These are phyloP conservation scores for Exophiala oligosperma DNA, from an alignment of 2,329 filamentous ascomycete genomes.

Conservation along the genomic window DNA sequence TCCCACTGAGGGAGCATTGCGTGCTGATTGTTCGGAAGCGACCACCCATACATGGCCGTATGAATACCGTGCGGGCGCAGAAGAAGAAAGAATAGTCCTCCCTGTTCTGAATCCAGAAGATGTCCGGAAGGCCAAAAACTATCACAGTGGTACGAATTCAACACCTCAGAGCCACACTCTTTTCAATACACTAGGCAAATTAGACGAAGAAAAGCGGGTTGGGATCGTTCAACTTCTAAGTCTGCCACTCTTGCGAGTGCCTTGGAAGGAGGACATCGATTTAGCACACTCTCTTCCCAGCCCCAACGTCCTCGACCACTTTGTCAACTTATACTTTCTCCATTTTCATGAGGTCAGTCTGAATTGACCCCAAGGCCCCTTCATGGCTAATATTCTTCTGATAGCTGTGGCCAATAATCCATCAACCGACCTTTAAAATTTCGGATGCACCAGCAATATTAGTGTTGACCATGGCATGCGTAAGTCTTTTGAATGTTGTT, in stretches of 20 bases:
- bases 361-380: not conserved
- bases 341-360: conserved; percentile 8
- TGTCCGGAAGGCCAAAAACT: too few species aligned
- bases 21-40: too few species aligned
- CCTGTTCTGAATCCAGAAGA: too few species aligned
- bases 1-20: too few species aligned
- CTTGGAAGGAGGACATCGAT: conserved; percentile 5
- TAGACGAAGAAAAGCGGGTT: not conserved
- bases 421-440: conserved; percentile 7
- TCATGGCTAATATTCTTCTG: not conserved
- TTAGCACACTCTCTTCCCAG: not conserved
- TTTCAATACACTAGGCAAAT: too few species aligned
- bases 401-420: conserved; percentile 9
- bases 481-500: too few species aligned
- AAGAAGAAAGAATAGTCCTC: too few species aligned
- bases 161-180: too few species aligned
- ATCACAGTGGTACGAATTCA: too few species aligned
- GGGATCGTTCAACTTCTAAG: conserved; percentile 6
- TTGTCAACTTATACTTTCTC: conserved; percentile 6
- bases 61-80: too few species aligned
- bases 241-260: conserved; percentile 3
- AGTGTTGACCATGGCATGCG: conserved; percentile 4
- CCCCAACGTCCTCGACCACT: conserved; percentile 7
- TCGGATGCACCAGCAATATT: conserved; percentile 7
- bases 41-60: too few species aligned